These are phyloP conservation scores for Stylosanthes scabra DNA, from an alignment of 331 rosid species.

Conservation along the genomic window DNA sequence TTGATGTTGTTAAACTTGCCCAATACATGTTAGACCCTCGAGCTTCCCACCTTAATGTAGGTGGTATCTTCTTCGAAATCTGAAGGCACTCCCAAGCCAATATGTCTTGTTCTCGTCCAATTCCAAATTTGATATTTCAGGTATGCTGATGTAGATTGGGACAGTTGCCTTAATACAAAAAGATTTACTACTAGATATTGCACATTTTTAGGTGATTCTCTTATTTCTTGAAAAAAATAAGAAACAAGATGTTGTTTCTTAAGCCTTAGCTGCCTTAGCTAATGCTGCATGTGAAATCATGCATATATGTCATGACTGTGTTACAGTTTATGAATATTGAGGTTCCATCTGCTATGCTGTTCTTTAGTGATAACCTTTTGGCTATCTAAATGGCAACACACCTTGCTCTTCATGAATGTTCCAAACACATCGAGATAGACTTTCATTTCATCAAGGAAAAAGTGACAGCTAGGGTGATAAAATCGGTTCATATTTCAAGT, in stretches of 20 bases:
- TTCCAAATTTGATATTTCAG: neutral
- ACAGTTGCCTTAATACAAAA: neutral
- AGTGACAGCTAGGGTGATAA: neutral
- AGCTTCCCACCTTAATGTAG: neutral
- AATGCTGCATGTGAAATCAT: neutral
- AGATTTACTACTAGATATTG: neutral
- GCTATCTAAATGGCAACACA: neutral
- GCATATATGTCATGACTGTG: neutral
- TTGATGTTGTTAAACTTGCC: too few relatives aligned
- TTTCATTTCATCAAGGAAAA: neutral
- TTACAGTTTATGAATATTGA: too few relatives aligned
- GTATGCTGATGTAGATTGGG: neutral
- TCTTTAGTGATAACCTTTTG: neutral
- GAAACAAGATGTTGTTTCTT: neutral
- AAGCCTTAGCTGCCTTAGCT: neutral
- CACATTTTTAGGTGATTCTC: neutral
- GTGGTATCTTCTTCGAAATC: neutral
- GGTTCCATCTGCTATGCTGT: too few relatives aligned
- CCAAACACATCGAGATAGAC: neutral
- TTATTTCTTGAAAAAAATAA: neutral
- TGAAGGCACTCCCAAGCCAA: neutral
- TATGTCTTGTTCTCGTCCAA: neutral
- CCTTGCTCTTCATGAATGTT: neutral
- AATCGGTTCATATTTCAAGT: too few relatives aligned
- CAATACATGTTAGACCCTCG: too few relatives aligned